Evolutionary conservation across 1,139 yeast genomes (phyloP).

Genomic region (Suhomyces wounanorum): DNA sequence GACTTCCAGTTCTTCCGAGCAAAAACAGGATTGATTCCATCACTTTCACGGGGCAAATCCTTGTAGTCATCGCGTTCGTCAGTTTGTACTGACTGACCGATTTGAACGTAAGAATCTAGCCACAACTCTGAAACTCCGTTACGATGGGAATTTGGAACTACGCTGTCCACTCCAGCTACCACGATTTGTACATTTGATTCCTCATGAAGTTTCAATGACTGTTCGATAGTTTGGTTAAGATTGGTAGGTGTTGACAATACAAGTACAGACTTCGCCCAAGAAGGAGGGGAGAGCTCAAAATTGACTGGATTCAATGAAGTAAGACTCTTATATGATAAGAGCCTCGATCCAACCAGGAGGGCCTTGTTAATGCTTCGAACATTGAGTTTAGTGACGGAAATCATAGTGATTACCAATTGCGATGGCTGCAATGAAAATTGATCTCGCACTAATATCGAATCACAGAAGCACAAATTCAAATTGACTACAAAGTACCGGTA

Average conservation of each 20-base stretch:
- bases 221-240: slow-evolving; percentile 35
- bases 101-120: slow-evolving; percentile 35
- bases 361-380: background rate
- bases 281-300: slow-evolving; percentile 11
- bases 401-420: background rate
- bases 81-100: slow-evolving; percentile 25
- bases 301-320: slow-evolving; percentile 16
- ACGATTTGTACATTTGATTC: slow-evolving; percentile 39
- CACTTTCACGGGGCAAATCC: slow-evolving; percentile 29
- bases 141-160: slow-evolving; percentile 37
- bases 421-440: slow-evolving; percentile 4
- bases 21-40: slow-evolving; percentile 36
- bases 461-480: background rate
- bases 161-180: slow-evolving; percentile 53
- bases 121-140: slow-evolving; percentile 53
- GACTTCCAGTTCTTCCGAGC: slow-evolving; percentile 44
- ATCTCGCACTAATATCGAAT: background rate
- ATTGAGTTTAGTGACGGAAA: background rate
- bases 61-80: slow-evolving; percentile 29
- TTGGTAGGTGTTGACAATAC: slow-evolving; percentile 48
- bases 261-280: slow-evolving; percentile 13
- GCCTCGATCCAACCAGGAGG: background rate
- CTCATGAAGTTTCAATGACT: slow-evolving; percentile 33
- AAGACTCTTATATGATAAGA: slow-evolving; percentile 3
- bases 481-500: no score